Evolutionary conservation across 345 rosid genomes (phyloP).

Genomic region (Populus alba): DNA sequence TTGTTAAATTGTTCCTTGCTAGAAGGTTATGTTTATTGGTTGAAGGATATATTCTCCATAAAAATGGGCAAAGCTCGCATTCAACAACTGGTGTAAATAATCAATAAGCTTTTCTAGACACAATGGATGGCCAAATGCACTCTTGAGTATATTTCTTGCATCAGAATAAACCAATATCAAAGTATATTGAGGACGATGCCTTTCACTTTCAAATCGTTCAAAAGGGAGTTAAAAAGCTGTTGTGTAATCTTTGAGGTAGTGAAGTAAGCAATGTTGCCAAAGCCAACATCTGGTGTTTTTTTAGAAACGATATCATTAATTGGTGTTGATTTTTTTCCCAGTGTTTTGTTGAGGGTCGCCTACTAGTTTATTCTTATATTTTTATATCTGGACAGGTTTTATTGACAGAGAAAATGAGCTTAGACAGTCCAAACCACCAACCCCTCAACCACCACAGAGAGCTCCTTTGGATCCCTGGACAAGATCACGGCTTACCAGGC

Average conservation of each 20-base stretch:
- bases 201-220: neutral
- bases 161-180: neutral
- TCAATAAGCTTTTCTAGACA: no score
- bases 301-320: neutral
- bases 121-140: neutral
- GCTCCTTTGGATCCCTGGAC: slow-evolving; percentile 78
- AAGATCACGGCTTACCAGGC: slow-evolving; percentile 63
- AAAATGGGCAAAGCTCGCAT: neutral
- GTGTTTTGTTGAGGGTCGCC: neutral
- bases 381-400: slow-evolving; percentile 48
- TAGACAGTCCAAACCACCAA: slow-evolving; percentile 72
- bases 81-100: neutral
- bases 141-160: neutral
- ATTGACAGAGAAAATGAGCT: slow-evolving; percentile 90
- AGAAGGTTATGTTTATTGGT: neutral
- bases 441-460: slow-evolving; percentile 66
- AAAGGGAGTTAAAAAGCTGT: neutral
- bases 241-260: neutral
- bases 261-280: neutral
- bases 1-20: neutral
- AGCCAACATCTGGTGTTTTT: neutral
- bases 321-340: neutral
- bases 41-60: neutral
- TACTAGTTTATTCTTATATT: neutral
- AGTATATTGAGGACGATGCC: neutral